Evolutionary conservation across 2,329 filamentous ascomycete species (phyloP).

Genomic region (Hymenotorrendiella dingleyae): DNA sequence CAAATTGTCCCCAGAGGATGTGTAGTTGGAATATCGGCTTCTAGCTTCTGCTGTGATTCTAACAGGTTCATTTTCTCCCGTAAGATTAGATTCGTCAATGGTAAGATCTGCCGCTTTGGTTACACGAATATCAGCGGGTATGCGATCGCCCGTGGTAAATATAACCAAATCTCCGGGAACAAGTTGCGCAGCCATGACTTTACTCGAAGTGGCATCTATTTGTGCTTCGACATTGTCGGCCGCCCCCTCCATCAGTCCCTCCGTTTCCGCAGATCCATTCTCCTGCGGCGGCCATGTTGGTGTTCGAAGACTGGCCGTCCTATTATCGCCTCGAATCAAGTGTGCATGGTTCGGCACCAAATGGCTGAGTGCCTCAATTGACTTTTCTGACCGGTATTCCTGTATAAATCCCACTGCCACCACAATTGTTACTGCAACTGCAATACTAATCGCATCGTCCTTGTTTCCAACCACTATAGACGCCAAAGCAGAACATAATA

Average conservation of each 20-base stretch:
- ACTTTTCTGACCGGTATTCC: constrained; percentile 96
- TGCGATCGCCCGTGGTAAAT: constrained; percentile 92
- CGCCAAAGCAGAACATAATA: constrained; percentile 80
- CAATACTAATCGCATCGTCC: constrained; percentile 93
- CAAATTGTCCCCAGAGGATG: constrained; percentile 22
- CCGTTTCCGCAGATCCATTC: constrained; percentile 18
- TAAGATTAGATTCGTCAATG: constrained; percentile 95
- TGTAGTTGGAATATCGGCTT: constrained; percentile 29
- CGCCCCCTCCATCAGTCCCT: constrained; percentile 19
- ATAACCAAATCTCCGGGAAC: constrained; percentile 90
- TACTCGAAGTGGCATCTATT: constrained; percentile 64
- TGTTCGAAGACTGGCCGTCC: constrained; percentile 19
- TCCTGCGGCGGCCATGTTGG: constrained; percentile 44
- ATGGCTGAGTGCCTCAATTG: constrained; percentile 87
- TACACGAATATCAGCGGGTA: constrained; percentile 92
- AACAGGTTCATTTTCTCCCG: constrained; percentile 93
- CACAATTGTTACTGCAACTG: constrained; percentile 92
- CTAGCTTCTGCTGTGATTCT: constrained; percentile 65
- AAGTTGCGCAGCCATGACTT: constrained; percentile 79
- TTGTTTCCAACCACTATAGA: constrained; percentile 89
- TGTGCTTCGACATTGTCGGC: constrained; percentile 52
- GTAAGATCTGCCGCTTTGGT: constrained; percentile 84
- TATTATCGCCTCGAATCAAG: constrained; percentile 58
- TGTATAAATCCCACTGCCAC: constrained; percentile 95
- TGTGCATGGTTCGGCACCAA: constrained; percentile 94